Evolutionary conservation across 2,329 filamentous ascomycete genomes (phyloP).

Genomic region (Stachybotrys echinatus): DNA sequence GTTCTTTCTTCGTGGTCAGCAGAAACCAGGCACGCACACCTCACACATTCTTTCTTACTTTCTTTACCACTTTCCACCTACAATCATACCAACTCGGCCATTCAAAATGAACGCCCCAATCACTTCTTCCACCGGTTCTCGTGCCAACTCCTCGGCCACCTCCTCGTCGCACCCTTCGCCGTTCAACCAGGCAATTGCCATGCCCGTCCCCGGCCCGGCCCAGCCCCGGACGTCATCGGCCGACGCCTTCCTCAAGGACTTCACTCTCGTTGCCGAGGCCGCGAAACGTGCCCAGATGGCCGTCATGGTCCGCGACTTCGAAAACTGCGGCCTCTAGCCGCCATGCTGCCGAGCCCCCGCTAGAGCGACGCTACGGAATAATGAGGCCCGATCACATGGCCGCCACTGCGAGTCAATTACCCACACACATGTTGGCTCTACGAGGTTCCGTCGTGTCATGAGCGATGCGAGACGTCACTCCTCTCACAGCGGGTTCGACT

Average conservation of each 20-base stretch:
- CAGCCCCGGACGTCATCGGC: constrained; percentile 34
- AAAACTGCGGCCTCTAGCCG: constrained; percentile 55
- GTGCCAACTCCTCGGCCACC: constrained; percentile 11
- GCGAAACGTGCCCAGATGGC: constrained; percentile 91
- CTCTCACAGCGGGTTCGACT: neutral
- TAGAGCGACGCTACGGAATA: constrained; percentile 1
- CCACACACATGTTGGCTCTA: neutral
- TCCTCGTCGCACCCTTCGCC: constrained; percentile 25
- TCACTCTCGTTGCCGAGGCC: constrained; percentile 84
- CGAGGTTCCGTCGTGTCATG: neutral
- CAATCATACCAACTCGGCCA: neutral
- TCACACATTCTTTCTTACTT: too few relatives aligned
- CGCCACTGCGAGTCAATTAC: neutral
- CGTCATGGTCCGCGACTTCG: constrained; percentile 80
- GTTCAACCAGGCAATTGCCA: constrained; percentile 15
- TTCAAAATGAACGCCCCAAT: constrained; percentile 28
- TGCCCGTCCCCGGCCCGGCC: constrained; percentile 16
- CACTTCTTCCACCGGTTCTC: constrained; percentile 18
- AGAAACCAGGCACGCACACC: neutral
- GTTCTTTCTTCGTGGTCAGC: neutral
- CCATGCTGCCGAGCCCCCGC: neutral
- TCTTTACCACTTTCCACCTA: too few relatives aligned
- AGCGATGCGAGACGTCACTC: constrained; percentile 1
- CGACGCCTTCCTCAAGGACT: constrained; percentile 67
- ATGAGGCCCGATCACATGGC: constrained; percentile 2